phyloP scores from a whole-genome alignment of 2,329 filamentous ascomycete genomes.

The Pyrenophora graminea region DNA sequence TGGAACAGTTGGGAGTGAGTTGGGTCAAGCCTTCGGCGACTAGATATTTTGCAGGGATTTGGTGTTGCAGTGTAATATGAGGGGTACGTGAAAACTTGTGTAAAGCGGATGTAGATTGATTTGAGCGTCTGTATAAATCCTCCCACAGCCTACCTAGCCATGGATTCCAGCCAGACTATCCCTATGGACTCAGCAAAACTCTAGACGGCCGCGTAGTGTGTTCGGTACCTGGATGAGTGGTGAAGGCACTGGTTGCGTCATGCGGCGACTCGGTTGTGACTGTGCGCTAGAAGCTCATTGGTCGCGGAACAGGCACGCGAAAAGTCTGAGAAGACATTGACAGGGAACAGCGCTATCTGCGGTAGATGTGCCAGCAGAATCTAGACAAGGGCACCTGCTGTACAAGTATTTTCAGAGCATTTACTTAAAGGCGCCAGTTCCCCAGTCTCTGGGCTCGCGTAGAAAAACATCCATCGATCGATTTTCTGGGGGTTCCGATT shows the following conservation, averaged over 20 bases:
- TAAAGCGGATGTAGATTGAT: conserved; percentile 3
- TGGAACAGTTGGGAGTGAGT: conserved; percentile 8
- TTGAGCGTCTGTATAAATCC: background rate
- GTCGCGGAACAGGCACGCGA: conserved; percentile 12
- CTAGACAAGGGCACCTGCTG: conserved; percentile 2
- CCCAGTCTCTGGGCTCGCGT: conserved; percentile 5
- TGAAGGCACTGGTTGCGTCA: conserved; percentile 9
- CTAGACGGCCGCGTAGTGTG: too few relatives aligned
- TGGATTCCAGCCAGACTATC: conserved; percentile 1
- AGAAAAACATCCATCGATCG: conserved; percentile 4
- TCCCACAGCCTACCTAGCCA: background rate
- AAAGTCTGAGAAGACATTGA: conserved; percentile 15
- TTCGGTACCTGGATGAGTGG: conserved; percentile 6
- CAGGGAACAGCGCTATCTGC: conserved; percentile 4
- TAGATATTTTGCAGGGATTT: conserved; percentile 9
- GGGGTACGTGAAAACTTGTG: background rate
- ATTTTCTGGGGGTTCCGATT: conserved; percentile 1
- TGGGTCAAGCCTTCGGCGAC: conserved; percentile 11
- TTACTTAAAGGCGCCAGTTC: conserved; percentile 8
- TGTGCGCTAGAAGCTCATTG: conserved; percentile 20
- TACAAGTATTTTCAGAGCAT: background rate
- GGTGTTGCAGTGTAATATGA: conserved; percentile 2
- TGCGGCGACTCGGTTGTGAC: conserved; percentile 15
- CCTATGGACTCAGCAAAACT: background rate
- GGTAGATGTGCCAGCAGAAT: conserved; percentile 8